Evolutionary conservation across 2,329 filamentous ascomycete species (phyloP).

Genomic region (Pseudogymnoascus sp.): DNA sequence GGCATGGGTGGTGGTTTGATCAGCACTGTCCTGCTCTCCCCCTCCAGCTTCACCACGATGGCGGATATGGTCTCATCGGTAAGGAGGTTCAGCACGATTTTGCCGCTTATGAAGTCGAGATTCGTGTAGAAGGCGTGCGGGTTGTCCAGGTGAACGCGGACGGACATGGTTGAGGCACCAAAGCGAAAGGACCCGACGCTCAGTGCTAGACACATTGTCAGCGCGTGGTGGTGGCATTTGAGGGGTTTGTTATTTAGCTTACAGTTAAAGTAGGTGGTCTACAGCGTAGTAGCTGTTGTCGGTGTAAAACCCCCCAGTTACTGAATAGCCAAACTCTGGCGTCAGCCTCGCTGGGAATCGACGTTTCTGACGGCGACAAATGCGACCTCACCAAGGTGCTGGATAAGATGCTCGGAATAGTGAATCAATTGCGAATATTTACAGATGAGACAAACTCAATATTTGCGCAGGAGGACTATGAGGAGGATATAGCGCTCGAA

Average conservation of each 20-base stretch:
- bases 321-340: not conserved
- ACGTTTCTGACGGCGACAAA: not conserved
- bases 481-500: not conserved
- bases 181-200: not conserved
- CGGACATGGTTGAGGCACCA: conserved; percentile 44
- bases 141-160: conserved; percentile 57
- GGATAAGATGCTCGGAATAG: not conserved
- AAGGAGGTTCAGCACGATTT: conserved; percentile 46
- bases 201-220: conserved; percentile 1
- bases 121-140: conserved; percentile 69
- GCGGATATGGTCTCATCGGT: conserved; percentile 63
- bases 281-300: not conserved
- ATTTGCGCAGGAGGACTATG: not conserved
- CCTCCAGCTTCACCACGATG: conserved; percentile 75
- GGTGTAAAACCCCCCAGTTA: not conserved
- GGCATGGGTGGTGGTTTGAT: conserved; percentile 18
- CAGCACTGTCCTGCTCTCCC: conserved; percentile 59
- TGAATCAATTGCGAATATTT: not conserved
- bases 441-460: not conserved
- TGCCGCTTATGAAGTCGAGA: conserved; percentile 62
- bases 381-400: not conserved
- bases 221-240: not conserved
- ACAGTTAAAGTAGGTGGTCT: not conserved
- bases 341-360: not conserved
- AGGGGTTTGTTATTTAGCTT: not conserved